Evolutionary conservation across 2,329 filamentous ascomycete species (phyloP), one percentile per base, ranked within the genome.

Genomic region (Hypoxylon sp.): DNA sequence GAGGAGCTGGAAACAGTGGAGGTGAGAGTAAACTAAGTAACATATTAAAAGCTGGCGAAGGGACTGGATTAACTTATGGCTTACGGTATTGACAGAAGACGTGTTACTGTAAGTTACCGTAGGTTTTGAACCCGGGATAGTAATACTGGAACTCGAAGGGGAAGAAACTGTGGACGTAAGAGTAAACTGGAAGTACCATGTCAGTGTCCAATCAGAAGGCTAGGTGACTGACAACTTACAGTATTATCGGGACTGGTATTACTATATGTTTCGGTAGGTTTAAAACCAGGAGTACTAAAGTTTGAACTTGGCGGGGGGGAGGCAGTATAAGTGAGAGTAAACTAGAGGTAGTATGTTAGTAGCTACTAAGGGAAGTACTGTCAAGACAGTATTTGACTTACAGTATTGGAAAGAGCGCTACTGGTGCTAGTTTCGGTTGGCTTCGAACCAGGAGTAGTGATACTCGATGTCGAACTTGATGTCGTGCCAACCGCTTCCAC

Each of bases 351-450:
- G 32, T 36, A 58, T 53, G 60, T 67, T 65, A 61, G 50, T 18
- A 36, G 18, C 30, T 40, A 32, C 9, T 11, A 14, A 28, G 30
- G 30, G 4, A 44, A 52, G 26, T 12, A 16, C 8, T 28, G 33
- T 18, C 44, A n/a, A 28, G 22, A 20, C 8, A 4, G 6, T 18
- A 22, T 16, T 8, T 26, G 26, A 16, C 56, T 69, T 65, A 69
- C 63, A 33, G 62, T 68, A 16, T 30, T 55, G 16, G 60, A 70
- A 24, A 61, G 20, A 24, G 53, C 48, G 7, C 67, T 64, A 12
- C 62, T 49, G 4, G 63, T 67, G 22, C 61, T 8, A 9, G 67
- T 65, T 30, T 69, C 57, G 3, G 65, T 71, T 18, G 65, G 58
- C 26, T 61, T 52, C 33, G 50, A 20, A 9, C 33, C 53, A 18